These are phyloP conservation scores for Nothophytophthora sp. DNA, from an alignment of 352 stramenopile species.

Conservation along the genomic window DNA sequence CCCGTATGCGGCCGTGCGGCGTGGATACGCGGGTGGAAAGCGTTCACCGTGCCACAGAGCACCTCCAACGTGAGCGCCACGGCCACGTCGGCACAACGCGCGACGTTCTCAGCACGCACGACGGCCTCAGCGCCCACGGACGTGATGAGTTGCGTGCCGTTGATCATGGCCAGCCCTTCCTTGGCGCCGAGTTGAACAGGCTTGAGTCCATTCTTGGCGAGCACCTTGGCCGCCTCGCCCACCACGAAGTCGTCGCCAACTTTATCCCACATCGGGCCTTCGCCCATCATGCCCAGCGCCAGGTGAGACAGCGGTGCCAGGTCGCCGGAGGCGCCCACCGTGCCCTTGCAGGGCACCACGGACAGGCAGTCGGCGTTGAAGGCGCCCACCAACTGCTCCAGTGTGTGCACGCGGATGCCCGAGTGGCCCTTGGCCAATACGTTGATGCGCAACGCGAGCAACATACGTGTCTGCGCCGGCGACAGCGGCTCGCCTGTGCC, in stretches of 20 bases:
- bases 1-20: conserved; percentile 80
- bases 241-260: conserved; percentile 54
- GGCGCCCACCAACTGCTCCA: conserved; percentile 76
- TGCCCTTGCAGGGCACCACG: conserved; percentile 83
- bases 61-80: conserved; percentile 84
- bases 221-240: conserved; percentile 56
- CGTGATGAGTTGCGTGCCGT: conserved; percentile 91
- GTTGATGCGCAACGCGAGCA: conserved; percentile 89
- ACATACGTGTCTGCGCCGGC: conserved; percentile 80
- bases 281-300: conserved; percentile 89
- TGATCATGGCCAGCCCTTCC: conserved; percentile 92
- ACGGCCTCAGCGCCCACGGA: conserved; percentile 82
- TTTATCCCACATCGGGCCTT: conserved; percentile 88
- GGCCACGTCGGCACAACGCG: conserved; percentile 77
- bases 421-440: conserved; percentile 89
- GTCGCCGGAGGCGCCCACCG: conserved; percentile 88
- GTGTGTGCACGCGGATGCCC: conserved; percentile 76
- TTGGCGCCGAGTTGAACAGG: conserved; percentile 85
- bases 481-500: conserved; percentile 79
- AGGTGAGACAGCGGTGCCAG: conserved; percentile 86
- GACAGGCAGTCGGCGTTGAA: conserved; percentile 90
- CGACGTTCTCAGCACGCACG: conserved; percentile 75
- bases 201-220: conserved; percentile 69
- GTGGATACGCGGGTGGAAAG: conserved; percentile 89
- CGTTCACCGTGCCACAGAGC: conserved; percentile 87